Evolutionary conservation across 495 filamentous ascomycete species (phyloP).

Genomic region (Achaetomiella virescens): DNA sequence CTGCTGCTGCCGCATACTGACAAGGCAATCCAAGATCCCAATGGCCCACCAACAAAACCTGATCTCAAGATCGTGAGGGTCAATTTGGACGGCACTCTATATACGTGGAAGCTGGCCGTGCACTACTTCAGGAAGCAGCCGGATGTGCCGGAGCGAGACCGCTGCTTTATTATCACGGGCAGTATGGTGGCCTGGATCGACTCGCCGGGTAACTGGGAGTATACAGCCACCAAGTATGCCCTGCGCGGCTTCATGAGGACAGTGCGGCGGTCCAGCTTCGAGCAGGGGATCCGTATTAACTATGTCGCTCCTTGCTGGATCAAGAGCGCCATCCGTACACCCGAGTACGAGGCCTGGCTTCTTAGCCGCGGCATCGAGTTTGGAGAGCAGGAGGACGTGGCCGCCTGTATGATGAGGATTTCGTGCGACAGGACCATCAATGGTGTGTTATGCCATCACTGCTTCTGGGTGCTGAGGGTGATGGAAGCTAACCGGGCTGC

Average conservation of each 20-base stretch:
- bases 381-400: constrained; percentile 25
- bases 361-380: constrained; percentile 29
- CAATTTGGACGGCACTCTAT: constrained; percentile 37
- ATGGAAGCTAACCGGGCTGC: no score
- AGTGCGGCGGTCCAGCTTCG: constrained; percentile 15
- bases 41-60: constrained; percentile 31
- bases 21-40: constrained; percentile 27
- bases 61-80: constrained; percentile 38
- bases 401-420: constrained; percentile 30
- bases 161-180: constrained; percentile 30
- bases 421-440: constrained; percentile 30
- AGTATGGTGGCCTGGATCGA: constrained; percentile 31
- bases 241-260: constrained; percentile 35
- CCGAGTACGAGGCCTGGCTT: constrained; percentile 20
- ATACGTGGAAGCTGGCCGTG: constrained; percentile 39
- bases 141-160: constrained; percentile 26
- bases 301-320: constrained; percentile 34
- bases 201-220: constrained; percentile 31
- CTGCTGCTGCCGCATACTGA: neutral
- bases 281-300: constrained; percentile 34
- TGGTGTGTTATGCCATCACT: constrained; percentile 12
- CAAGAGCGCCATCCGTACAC: constrained; percentile 19
- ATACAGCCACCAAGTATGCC: constrained; percentile 33
- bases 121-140: constrained; percentile 39
- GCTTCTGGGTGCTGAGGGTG: no score